Percentiles rank a stretch among this genome's conserved stretches.
Evolutionary conservation across 371 early-diverging fungal genomes (phyloP).

Genomic region (Cokeromyces recurvatus): DNA sequence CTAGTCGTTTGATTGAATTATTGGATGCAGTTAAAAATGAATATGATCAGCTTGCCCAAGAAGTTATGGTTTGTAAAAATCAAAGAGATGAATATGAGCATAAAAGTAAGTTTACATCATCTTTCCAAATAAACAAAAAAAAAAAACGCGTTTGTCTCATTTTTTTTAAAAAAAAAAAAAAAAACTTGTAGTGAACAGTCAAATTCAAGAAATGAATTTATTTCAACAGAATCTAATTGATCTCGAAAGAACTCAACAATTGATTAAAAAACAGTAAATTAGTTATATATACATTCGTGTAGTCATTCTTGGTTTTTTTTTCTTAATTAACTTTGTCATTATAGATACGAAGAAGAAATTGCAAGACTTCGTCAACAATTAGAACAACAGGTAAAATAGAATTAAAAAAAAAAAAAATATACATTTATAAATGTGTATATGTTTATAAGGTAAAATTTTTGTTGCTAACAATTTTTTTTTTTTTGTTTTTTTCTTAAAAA

Average conservation of each 20-base stretch:
- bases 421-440: too few species aligned
- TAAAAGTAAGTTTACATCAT: constrained; percentile 51
- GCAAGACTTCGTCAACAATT: constrained; percentile 43
- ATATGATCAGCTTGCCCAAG: constrained; percentile 73
- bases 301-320: too few species aligned
- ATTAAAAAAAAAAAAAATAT: too few species aligned
- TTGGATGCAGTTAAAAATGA: constrained; percentile 78
- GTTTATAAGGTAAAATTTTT: too few species aligned
- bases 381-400: constrained; percentile 36
- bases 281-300: not conserved
- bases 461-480: too few species aligned
- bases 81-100: constrained; percentile 87
- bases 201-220: constrained; percentile 70
- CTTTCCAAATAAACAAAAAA: not conserved
- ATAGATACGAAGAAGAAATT: constrained; percentile 52
- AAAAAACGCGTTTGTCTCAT: constrained; percentile 5
- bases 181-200: constrained; percentile 64
- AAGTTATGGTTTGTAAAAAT: constrained; percentile 60
- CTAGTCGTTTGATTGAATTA: constrained; percentile 68
- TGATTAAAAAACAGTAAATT: constrained; percentile 65
- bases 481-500: too few species aligned
- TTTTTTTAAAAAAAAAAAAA: not conserved
- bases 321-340: too few species aligned
- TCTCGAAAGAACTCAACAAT: constrained; percentile 72
- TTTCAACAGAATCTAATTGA: constrained; percentile 77